Base-by-base conservation (phyloP, 163 green algal species). In the Volvox carteri region DNA sequence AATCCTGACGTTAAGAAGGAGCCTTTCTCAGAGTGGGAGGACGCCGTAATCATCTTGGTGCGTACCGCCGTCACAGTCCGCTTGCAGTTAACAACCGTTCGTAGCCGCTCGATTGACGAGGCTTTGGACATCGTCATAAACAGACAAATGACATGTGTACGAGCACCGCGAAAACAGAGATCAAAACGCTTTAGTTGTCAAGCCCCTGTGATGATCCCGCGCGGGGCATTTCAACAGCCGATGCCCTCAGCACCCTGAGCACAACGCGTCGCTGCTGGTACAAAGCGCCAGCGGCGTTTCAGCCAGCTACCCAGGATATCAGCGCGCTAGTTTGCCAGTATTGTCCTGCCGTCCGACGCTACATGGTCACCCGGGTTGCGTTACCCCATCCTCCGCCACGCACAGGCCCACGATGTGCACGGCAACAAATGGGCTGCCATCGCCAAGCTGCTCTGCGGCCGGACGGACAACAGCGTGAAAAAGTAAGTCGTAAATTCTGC, bases 1-100 rank as follows among this genome's bases (percentile, higher is more conserved):
- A 96, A 98, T 91, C 97, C 97, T 5, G 91, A 94, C 11, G 95
- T 99, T 12, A 97, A 96, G 74, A 97, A 97, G 67, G 95, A 95
- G 33, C 96, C 97, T 12, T 99, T 99, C 92, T 95, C 92, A 25
- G 90, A 93, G 86, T 96, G 95, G 94, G 97, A 99, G 93, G 96
- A 99, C 75, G 93, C 93, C 0, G 92, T 95, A 8, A 98, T 98
- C 54, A 93, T 98, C 41, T 92, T 92, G 84, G 93, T 94, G 70
- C 3, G 78, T 78, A 75, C 65, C 65, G 65, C 30, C 65, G 65
- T 75, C 65, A 46, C 65, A 33, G 65, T 75, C 39, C 33, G 25
- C 65, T 46, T 75, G 65, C 65, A 75, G 65, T 75, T 75, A 75
- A 75, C 72, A 79, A 79, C 41, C 19, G 72, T 42, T 79, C 35